Percentiles rank a stretch among this genome's conserved stretches.
Conservation (phyloP, 306 rosid species). For the Vachellia collinsii region DNA sequence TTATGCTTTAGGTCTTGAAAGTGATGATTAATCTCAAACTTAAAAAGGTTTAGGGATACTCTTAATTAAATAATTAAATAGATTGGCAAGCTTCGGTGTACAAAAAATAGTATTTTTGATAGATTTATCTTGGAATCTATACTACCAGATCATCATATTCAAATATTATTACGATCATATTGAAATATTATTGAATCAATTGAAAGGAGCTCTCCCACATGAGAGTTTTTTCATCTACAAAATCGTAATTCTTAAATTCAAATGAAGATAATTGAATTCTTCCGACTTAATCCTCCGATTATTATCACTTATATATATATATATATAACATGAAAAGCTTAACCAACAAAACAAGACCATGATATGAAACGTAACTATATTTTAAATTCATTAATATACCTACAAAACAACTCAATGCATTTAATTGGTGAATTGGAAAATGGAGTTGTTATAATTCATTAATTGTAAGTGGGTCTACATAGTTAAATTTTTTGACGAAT, state of each 20-base stretch:
- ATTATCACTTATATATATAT: too few relatives aligned
- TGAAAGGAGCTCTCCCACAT: neutral
- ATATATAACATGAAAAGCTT: too few relatives aligned
- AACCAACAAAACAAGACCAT: too few relatives aligned
- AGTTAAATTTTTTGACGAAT: slow-evolving; percentile 7
- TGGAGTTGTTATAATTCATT: too few relatives aligned
- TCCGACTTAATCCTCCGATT: neutral
- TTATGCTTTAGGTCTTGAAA: too few relatives aligned
- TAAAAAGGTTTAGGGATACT: too few relatives aligned
- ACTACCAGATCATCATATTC: neutral
- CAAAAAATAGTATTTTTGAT: neutral
- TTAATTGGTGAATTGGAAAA: neutral
- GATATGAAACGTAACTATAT: too few relatives aligned
- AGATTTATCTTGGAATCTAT: neutral
- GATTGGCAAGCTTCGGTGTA: neutral
- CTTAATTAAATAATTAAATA: too few relatives aligned
- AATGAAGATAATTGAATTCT: neutral
- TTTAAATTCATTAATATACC: slow-evolving; percentile 15
- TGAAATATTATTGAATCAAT: neutral
- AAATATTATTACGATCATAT: neutral
- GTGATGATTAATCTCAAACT: too few relatives aligned
- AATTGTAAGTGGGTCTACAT: slow-evolving; percentile 7
- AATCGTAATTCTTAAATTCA: too few relatives aligned
- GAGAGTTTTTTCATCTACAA: neutral
- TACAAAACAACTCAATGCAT: slow-evolving; percentile 26